Conservation (phyloP, 306 rosid species). For the apple (Malus domestica) region DNA sequence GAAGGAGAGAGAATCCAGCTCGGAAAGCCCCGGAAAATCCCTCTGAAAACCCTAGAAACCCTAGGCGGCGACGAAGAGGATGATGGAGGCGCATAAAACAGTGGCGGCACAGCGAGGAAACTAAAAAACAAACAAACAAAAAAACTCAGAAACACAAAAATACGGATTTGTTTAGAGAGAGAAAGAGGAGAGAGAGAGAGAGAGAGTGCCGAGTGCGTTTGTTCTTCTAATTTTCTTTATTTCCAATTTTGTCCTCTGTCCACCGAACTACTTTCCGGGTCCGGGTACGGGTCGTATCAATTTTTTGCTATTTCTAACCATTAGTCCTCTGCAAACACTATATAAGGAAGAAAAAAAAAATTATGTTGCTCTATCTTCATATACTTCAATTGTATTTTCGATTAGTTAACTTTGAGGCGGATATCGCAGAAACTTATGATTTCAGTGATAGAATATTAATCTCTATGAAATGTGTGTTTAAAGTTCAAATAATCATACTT, state of each 20-base stretch:
- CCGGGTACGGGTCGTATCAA: background rate
- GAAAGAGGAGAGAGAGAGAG: background rate
- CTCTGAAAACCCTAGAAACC: conserved; percentile 41
- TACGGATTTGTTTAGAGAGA: conserved; percentile 8
- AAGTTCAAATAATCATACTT: background rate
- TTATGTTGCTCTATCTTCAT: background rate
- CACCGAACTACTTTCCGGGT: background rate
- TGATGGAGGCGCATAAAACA: conserved; percentile 52
- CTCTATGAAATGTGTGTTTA: too few relatives aligned
- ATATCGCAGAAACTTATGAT: background rate
- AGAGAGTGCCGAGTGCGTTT: background rate
- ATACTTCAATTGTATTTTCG: background rate
- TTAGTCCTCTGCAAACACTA: background rate
- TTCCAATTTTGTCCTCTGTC: background rate
- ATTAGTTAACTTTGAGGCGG: too few relatives aligned
- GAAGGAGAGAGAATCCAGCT: conserved; percentile 63
- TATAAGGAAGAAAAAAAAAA: background rate
- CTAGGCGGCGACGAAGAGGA: conserved; percentile 31
- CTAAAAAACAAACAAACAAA: background rate
- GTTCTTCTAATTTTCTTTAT: background rate
- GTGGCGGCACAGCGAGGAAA: conserved; percentile 37
- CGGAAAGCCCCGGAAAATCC: conserved; percentile 19
- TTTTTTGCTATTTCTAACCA: background rate
- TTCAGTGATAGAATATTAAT: too few relatives aligned
- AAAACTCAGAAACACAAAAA: conserved; percentile 21